A percentile compares a stretch with the other conserved stretches of the same genome.
Evolutionary conservation across 345 rosid species (phyloP).

Genomic region (Melastoma malabathricum): DNA sequence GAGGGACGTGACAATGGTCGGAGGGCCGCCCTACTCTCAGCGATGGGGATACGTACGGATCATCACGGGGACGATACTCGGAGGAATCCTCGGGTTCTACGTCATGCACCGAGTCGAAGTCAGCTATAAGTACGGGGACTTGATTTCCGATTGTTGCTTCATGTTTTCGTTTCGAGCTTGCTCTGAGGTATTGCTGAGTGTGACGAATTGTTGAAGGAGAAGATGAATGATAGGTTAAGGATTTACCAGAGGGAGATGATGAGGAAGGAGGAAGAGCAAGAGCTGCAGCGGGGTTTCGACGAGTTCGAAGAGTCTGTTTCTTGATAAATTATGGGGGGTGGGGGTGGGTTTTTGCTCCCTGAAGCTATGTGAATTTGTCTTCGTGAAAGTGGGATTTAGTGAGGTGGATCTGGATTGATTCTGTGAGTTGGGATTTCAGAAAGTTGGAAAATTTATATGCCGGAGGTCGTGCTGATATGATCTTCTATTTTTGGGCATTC

Average conservation of each 20-base stretch:
- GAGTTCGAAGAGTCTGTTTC: constrained; percentile 39
- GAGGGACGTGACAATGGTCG: constrained; percentile 17
- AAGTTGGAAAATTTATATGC: no score
- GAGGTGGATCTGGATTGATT: no score
- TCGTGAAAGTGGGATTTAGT: no score
- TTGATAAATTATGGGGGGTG: not conserved
- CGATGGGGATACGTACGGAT: constrained; percentile 65
- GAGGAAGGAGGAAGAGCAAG: constrained; percentile 16
- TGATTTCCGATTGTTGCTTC: not conserved
- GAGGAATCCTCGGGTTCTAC: constrained; percentile 74
- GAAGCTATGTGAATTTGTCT: no score
- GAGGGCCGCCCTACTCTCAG: constrained; percentile 13
- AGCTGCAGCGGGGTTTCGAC: constrained; percentile 10
- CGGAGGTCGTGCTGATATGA: no score
- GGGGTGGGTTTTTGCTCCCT: no score
- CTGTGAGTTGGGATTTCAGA: no score
- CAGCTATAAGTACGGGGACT: constrained; percentile 45
- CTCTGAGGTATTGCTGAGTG: no score
- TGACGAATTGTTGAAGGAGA: constrained; percentile 29
- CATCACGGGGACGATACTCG: constrained; percentile 63
- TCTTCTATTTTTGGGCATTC: no score
- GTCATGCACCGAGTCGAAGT: constrained; percentile 75
- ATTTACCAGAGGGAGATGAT: constrained; percentile 51
- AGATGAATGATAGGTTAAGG: constrained; percentile 61
- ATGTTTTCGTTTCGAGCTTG: constrained; percentile 1